Evolutionary conservation across 2,329 filamentous ascomycete species (phyloP).

Genomic region (Trichophyton equinum): DNA sequence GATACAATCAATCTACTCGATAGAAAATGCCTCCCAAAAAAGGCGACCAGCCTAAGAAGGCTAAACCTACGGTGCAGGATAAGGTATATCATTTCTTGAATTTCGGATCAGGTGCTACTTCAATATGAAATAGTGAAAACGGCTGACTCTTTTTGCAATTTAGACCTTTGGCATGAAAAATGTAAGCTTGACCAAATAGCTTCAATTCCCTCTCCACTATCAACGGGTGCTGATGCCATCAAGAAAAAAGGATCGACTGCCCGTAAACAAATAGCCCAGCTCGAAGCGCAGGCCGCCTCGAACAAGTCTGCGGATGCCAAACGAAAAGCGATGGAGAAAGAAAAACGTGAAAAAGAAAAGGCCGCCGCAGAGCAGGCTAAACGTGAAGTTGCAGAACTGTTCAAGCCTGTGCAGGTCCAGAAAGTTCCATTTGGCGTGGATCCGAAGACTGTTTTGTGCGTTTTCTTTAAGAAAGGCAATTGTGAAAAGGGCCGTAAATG

Average conservation of each 20-base stretch:
- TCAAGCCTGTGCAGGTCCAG: constrained; percentile 90
- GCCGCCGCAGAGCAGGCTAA: constrained; percentile 74
- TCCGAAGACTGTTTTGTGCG: constrained; percentile 90
- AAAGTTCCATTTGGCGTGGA: constrained; percentile 97
- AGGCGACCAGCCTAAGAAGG: constrained; percentile 35
- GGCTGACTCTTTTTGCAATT: neutral
- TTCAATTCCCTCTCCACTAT: neutral
- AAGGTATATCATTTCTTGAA: constrained; percentile 39
- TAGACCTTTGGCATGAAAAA: constrained; percentile 99
- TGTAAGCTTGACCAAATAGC: constrained; percentile 28
- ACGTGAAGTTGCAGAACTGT: constrained; percentile 64
- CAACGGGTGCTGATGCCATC: constrained; percentile 3
- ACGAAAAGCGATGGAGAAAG: constrained; percentile 55
- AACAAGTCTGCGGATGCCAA: constrained; percentile 81
- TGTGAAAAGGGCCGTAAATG: constrained; percentile 97
- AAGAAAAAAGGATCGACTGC: constrained; percentile 83
- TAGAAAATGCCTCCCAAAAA: constrained; percentile 38
- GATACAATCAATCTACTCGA: neutral
- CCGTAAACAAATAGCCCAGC: constrained; percentile 79
- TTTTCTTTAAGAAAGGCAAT: constrained; percentile 93
- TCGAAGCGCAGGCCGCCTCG: constrained; percentile 59
- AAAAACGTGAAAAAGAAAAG: constrained; percentile 71
- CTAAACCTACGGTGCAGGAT: constrained; percentile 57
- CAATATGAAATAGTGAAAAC: neutral
- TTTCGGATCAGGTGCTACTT: neutral